Conservation (phyloP, 31 red algal genomes). For the Asparagopsis taxiformis region DNA sequence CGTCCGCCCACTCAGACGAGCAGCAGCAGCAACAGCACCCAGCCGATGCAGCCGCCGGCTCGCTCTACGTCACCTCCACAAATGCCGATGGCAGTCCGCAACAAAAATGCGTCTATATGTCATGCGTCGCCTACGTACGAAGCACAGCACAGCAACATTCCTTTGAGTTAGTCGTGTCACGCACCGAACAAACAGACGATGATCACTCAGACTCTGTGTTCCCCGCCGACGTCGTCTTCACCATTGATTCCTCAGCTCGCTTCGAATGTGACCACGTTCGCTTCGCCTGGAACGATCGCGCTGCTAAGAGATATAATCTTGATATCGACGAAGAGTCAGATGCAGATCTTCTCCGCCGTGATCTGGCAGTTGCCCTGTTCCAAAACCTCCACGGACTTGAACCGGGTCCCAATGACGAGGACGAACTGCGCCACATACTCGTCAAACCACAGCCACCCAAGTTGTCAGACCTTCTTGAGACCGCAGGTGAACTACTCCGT, state of each 20-base stretch:
- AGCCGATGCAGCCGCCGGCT: slow-evolving; percentile 8
- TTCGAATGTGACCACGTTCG: slow-evolving; percentile 29
- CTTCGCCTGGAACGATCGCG: slow-evolving; percentile 55
- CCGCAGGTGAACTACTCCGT: slow-evolving; percentile 52
- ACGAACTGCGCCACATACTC: slow-evolving; percentile 23
- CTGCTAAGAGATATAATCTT: slow-evolving; percentile 53
- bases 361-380: slow-evolving; percentile 35
- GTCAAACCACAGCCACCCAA: not conserved
- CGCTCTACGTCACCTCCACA: slow-evolving; percentile 19
- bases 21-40: slow-evolving; percentile 1
- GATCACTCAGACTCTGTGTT: slow-evolving; percentile 7
- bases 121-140: slow-evolving; percentile 48
- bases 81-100: slow-evolving; percentile 2
- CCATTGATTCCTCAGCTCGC: slow-evolving; percentile 16
- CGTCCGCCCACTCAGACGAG: slow-evolving; percentile 5
- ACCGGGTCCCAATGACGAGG: slow-evolving; percentile 28
- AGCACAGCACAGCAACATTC: slow-evolving; percentile 6
- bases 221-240: slow-evolving; percentile 40
- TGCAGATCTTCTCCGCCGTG: slow-evolving; percentile 4
- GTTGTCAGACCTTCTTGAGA: slow-evolving; percentile 26
- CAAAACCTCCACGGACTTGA: slow-evolving; percentile 38
- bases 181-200: slow-evolving; percentile 10
- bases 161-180: slow-evolving; percentile 36
- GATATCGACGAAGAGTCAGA: slow-evolving; percentile 54
- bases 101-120: slow-evolving; percentile 42